Conservation (phyloP, 2,329 filamentous ascomycete genomes). For the Acrocalymma vagum region DNA sequence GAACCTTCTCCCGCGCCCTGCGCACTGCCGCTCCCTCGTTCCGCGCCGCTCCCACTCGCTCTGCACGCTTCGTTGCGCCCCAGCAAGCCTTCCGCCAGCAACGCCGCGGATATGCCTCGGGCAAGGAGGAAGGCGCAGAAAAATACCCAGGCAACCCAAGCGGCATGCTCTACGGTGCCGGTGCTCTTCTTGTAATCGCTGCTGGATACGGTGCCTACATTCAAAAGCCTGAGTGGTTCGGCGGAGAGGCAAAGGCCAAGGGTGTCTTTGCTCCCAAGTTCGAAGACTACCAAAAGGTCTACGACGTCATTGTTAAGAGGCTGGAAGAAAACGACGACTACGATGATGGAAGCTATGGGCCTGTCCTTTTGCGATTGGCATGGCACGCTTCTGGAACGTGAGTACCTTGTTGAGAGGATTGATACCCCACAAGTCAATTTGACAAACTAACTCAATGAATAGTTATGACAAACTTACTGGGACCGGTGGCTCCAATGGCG, state of each 20-base stretch:
- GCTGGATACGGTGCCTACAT: constrained; percentile 57
- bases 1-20: constrained; percentile 49
- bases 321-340: constrained; percentile 93
- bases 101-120: constrained; percentile 78
- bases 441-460: constrained; percentile 17
- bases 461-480: constrained; percentile 82
- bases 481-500: constrained; percentile 94
- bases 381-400: constrained; percentile 92
- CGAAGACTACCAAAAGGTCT: constrained; percentile 94
- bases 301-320: constrained; percentile 81
- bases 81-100: constrained; percentile 77
- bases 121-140: constrained; percentile 59
- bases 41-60: constrained; percentile 67
- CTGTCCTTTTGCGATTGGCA: constrained; percentile 86
- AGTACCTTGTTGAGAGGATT: too few species aligned
- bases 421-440: too few species aligned
- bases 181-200: constrained; percentile 35
- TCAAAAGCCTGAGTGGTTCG: constrained; percentile 60
- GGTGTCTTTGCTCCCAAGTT: constrained; percentile 75
- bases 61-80: constrained; percentile 66
- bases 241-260: constrained; percentile 43
- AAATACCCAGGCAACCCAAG: constrained; percentile 61
- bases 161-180: constrained; percentile 42
- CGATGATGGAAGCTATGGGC: constrained; percentile 95
- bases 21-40: constrained; percentile 54